A percentile compares a stretch with the other conserved stretches of the same genome.
These are phyloP conservation scores for Alnus rubra DNA, from an alignment of 306 rosid species.

Conservation along the genomic window DNA sequence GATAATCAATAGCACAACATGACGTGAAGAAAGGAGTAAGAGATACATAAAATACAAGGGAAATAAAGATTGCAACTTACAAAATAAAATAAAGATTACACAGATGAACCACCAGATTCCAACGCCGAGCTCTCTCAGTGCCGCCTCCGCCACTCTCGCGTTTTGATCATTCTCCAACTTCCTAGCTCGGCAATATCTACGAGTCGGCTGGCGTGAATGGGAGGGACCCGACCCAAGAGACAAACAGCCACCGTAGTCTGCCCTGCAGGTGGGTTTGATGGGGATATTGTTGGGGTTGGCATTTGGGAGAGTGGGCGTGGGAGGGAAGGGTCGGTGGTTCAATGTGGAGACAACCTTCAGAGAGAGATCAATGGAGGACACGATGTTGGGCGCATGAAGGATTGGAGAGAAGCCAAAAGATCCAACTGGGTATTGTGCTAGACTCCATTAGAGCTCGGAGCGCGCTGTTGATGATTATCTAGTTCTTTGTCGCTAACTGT, in stretches of 20 bases:
- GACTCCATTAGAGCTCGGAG: conserved; percentile 72
- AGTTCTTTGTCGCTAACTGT: no score
- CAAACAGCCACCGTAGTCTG: conserved; percentile 79
- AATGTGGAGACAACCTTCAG: conserved; percentile 74
- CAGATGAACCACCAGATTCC: conserved; percentile 8
- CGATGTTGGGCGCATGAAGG: conserved; percentile 59
- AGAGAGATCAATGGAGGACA: conserved; percentile 81
- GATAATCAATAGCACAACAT: no score
- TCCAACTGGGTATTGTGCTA: conserved; percentile 75
- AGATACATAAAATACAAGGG: no score
- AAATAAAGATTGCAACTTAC: no score
- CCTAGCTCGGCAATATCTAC: conserved; percentile 54
- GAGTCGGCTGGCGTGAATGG: conserved; percentile 87
- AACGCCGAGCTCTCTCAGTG: conserved; percentile 77
- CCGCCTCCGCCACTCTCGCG: conserved; percentile 56
- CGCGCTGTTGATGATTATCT: conserved; percentile 30
- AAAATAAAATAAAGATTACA: no score
- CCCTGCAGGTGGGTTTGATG: conserved; percentile 25
- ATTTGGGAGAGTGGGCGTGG: conserved; percentile 65
- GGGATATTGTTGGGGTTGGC: conserved; percentile 41
- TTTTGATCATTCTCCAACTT: conserved; percentile 74
- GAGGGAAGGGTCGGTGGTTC: conserved; percentile 68
- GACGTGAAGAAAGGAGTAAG: no score
- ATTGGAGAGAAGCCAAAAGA: conserved; percentile 64
- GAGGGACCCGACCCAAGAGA: conserved; percentile 73